Evolutionary conservation across 306 rosid genomes (phyloP).

Genomic region (Corylus avellana): DNA sequence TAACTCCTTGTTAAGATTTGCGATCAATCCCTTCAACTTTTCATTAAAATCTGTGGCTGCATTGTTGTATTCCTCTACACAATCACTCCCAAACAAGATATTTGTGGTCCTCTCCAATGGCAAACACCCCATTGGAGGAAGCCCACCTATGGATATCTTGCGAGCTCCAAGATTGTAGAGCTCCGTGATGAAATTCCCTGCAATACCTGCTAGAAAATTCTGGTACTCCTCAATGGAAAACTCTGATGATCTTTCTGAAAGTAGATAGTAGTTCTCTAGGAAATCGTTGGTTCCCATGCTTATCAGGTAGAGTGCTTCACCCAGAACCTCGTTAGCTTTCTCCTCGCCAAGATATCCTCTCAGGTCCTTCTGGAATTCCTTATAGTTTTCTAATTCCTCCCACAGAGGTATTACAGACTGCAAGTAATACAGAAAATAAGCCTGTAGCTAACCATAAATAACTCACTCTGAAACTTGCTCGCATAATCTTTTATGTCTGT

Average conservation of each 20-base stretch:
- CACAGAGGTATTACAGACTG: conserved; percentile 67
- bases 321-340: conserved; percentile 39
- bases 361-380: conserved; percentile 47
- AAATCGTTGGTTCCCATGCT: conserved; percentile 70
- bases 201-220: conserved; percentile 36
- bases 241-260: conserved; percentile 38
- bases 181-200: conserved; percentile 34
- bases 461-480: background rate
- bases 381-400: conserved; percentile 59
- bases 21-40: conserved; percentile 40
- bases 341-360: conserved; percentile 44
- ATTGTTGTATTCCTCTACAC: conserved; percentile 42
- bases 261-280: conserved; percentile 48
- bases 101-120: conserved; percentile 56
- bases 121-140: conserved; percentile 69
- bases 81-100: conserved; percentile 27
- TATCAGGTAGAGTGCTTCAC: conserved; percentile 46
- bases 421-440: conserved; percentile 11
- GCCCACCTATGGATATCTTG: conserved; percentile 46
- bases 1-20: conserved; percentile 28
- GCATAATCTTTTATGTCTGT: background rate
- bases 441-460: background rate
- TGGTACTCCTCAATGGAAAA: conserved; percentile 53
- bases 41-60: conserved; percentile 46
- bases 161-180: conserved; percentile 46